Base-by-base conservation (phyloP, 306 rosid species). In the Mucuna pruriens region DNA sequence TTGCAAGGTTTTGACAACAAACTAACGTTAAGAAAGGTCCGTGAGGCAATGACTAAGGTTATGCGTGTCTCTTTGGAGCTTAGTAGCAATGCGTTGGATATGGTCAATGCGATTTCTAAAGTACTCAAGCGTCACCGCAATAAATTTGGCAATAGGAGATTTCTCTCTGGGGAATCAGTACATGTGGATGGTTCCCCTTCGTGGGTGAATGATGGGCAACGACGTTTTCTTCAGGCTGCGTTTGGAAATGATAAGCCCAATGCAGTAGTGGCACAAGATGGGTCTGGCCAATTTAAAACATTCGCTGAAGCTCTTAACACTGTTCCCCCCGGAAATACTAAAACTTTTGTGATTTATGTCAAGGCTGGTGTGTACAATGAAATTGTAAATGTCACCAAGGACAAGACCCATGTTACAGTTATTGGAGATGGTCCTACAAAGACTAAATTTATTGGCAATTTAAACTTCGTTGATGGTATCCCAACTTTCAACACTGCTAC, bases 351-450 rank as follows among this genome's bases (percentile, higher is more conserved):
- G 25, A 92, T 95, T 44, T 39, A 95, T 31, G 77, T 95, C 23
- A 92, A 91, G 85, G 91, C 76, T 2, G 98, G 98, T 5, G 71
- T 88, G 23, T 95, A 92, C 22, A 26, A 25, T 0, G 97, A 91
- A 82, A 19, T 33, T 6, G 91, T 92, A 1, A 4, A 23, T 1
- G 0, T 95, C 1, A 20, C 29, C 2, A 83, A 79, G 76, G 0
- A 2, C 1, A 88, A 84, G 94, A 84, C 80, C 6, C 34, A 71
- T 33, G 86, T 95, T 49, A 82, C 87, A 29, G 52, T 95, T 60
- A 51, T 90, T 15, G 98, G 97, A 7, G 98, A 95, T 54, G 98
- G 98, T 31, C 91, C 98, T 6, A 80, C 86, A 6, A 89, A 85
- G 71, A 90, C 97, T 42, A 87, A 0, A 46, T 76, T 95, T 88